Evolutionary conservation across 1,284 basidiomycete genomes (phyloP).

Genomic region (Malassezia equina): DNA sequence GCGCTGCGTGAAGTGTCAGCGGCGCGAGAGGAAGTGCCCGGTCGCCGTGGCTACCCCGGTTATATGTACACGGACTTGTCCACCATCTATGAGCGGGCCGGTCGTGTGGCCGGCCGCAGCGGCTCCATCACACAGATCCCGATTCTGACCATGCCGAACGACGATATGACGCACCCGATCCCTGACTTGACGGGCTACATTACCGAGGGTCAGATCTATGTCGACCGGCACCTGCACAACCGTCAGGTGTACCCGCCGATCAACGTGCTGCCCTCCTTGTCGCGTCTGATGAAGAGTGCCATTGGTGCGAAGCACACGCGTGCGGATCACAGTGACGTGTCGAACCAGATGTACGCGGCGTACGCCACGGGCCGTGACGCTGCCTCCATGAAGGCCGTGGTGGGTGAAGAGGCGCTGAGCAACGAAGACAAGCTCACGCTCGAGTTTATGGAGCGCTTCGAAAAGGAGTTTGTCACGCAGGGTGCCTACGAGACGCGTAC

Average conservation of each 20-base stretch:
- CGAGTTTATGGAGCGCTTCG: slow-evolving; percentile 46
- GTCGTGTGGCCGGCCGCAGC: slow-evolving; percentile 92
- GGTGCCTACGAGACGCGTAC: slow-evolving; percentile 89
- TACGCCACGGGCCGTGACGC: slow-evolving; percentile 69
- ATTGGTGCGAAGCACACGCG: slow-evolving; percentile 95
- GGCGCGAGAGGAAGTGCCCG: slow-evolving; percentile 96
- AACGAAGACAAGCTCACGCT: slow-evolving; percentile 59
- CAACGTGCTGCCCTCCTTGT: slow-evolving; percentile 96
- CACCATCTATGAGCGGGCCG: slow-evolving; percentile 98
- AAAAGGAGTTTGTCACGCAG: slow-evolving; percentile 50
- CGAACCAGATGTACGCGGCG: slow-evolving; percentile 51
- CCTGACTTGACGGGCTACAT: slow-evolving; percentile 98
- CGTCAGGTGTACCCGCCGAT: slow-evolving; percentile 98
- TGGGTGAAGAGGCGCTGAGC: slow-evolving; percentile 92
- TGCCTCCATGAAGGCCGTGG: slow-evolving; percentile 97
- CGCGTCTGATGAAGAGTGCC: slow-evolving; percentile 98
- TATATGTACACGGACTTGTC: slow-evolving; percentile 65
- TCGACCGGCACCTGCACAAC: slow-evolving; percentile 80
- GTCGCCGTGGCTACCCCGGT: slow-evolving; percentile 95
- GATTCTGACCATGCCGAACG: slow-evolving; percentile 99
- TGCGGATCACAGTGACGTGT: slow-evolving; percentile 97
- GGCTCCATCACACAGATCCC: slow-evolving; percentile 99
- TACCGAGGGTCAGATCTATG: slow-evolving; percentile 95
- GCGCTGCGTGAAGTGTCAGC: slow-evolving; percentile 89
- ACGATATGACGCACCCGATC: slow-evolving; percentile 98